A percentile compares a stretch with the other conserved stretches of the same genome.
phyloP scores from a whole-genome alignment of 2,329 filamentous ascomycete species.

The Fusarium sp. region DNA sequence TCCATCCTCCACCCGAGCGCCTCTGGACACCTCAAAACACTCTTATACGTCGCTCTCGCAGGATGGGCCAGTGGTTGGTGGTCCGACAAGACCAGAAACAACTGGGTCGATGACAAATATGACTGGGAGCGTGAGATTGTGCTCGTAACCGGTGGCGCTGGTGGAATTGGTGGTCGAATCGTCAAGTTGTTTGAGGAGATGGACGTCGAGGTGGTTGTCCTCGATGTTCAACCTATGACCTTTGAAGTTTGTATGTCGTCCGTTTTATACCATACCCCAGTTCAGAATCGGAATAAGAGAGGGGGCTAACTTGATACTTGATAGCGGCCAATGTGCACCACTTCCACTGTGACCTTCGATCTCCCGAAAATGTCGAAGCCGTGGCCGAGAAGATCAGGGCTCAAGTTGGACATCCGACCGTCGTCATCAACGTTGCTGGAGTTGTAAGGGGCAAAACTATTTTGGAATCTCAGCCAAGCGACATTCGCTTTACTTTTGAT shows the following conservation, averaged over 20 bases:
- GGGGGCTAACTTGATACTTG: conserved; percentile 16
- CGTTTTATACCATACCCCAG: neutral
- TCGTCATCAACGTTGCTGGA: conserved; percentile 80
- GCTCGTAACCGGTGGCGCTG: conserved; percentile 78
- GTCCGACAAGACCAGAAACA: conserved; percentile 50
- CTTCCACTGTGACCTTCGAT: conserved; percentile 77
- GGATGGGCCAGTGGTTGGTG: conserved; percentile 46
- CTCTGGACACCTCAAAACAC: conserved; percentile 58
- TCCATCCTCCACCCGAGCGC: conserved; percentile 62
- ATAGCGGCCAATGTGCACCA: conserved; percentile 67
- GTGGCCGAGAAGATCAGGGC: conserved; percentile 64
- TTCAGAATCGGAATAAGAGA: neutral
- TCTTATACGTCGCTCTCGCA: conserved; percentile 48
- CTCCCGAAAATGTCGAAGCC: conserved; percentile 61
- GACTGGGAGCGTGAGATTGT: conserved; percentile 77
- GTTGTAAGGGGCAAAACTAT: conserved; percentile 71
- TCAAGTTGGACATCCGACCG: conserved; percentile 71
- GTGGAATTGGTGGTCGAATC: conserved; percentile 76
- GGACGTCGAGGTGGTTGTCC: conserved; percentile 74
- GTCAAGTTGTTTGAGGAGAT: conserved; percentile 73
- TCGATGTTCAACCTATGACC: conserved; percentile 74
- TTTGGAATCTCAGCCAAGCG: conserved; percentile 65
- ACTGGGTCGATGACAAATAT: conserved; percentile 58
- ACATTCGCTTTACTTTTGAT: conserved; percentile 75
- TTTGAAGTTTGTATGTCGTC: conserved; percentile 59